Evolutionary conservation across 2,329 filamentous ascomycete species (phyloP), one percentile per base, ranked within the genome.

Genomic region (Grosmannia clavigera): DNA sequence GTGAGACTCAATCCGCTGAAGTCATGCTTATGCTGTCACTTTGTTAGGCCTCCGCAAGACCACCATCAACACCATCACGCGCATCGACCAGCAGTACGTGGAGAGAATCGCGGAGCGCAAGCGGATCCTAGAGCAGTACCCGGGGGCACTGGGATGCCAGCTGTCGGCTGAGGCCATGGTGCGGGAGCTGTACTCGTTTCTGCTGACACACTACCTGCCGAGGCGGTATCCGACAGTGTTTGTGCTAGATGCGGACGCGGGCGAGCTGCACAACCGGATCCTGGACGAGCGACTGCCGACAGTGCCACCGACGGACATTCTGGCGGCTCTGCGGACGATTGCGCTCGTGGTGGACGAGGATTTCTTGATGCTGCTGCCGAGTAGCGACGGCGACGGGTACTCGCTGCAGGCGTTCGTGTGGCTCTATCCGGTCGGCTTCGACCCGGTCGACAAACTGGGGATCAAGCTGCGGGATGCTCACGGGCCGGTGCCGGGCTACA

Each of bases 261-360:
- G 40, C 7, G n/a, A 2, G 1, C 54, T 61, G 53, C 46, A 57
- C 59, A 62, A 62, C 54, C 31, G 33, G 25, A 55, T 59, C 19
- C 54, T 59, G 16, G 55, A 58, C 35, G 60, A 63, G 29, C 14
- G 25, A 2, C 19, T 59, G 5, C 43, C 60, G 2, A 5, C 55
- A 1, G 48, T 22, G 6, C 35, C 58, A 10, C 57, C 62, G 1
- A 7, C 40, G 6, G 57, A 63, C 48, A 61, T 61, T 7, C 31
- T 51, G 2, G 52, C n/a, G 7, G 51, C 33, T 3, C 59, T 63
- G 29, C 43, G 61, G 2, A 25, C 48, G 2, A 59, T 63, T 4
- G 60, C 62, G 5, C 46, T 63, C 11, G 56, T 56, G 3, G 62
- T 63, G n/a, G 62, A 63, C 51, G 62, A 63, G 43, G 62, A 63